Evolutionary conservation across 768 basidiomycete species (phyloP).

Genomic region (Leccinum disarticulatum): DNA sequence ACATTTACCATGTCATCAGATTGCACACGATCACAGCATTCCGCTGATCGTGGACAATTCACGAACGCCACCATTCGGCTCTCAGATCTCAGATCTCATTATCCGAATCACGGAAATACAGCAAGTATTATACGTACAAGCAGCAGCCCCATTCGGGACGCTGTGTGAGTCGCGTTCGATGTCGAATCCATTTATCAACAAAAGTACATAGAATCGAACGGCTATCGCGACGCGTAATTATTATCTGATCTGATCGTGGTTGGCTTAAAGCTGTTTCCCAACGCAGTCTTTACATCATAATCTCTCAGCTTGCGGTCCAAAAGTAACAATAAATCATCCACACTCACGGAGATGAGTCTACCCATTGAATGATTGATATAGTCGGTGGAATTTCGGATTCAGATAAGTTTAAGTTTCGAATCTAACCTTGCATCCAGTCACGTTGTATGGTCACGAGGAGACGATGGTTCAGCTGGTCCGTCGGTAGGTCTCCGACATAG

Average conservation of each 20-base stretch:
- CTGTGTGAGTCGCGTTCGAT: neutral
- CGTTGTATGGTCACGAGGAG: neutral
- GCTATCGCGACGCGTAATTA: neutral
- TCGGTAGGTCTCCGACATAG: too few relatives aligned
- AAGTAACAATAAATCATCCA: too few relatives aligned
- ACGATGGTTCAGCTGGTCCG: neutral
- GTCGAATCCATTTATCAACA: too few relatives aligned
- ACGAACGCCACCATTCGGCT: too few relatives aligned
- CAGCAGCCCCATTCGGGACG: neutral
- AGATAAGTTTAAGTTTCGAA: neutral
- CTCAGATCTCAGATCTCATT: too few relatives aligned
- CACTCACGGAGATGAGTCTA: neutral
- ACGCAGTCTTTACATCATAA: too few relatives aligned
- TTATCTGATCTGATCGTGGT: neutral
- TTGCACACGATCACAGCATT: slow-evolving; percentile 59
- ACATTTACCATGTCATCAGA: slow-evolving; percentile 26
- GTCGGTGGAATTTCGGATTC: neutral
- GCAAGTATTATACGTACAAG: neutral
- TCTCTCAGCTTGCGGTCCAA: neutral
- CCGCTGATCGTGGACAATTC: slow-evolving; percentile 63
- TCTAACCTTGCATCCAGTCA: neutral
- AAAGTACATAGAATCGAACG: too few relatives aligned
- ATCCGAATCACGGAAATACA: neutral
- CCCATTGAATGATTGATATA: neutral
- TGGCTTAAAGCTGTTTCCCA: neutral